A percentile compares a stretch with the other conserved stretches of the same genome.
phyloP scores from a whole-genome alignment of 2,329 filamentous ascomycete genomes.

The Colletotrichum spaethianum region DNA sequence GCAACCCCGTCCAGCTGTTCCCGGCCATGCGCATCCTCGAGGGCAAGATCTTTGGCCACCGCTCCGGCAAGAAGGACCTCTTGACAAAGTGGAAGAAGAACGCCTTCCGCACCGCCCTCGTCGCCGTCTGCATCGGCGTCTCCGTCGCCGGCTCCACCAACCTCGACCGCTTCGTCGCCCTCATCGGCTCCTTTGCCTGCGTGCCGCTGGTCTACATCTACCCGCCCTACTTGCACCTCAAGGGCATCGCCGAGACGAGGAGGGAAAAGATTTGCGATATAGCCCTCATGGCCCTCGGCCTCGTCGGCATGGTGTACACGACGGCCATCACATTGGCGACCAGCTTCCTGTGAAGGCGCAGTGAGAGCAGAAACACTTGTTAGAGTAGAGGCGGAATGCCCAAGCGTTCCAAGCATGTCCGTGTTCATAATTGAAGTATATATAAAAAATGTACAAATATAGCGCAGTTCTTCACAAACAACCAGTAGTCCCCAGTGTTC shows the following conservation, averaged over 20 bases:
- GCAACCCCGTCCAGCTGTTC: conserved; percentile 82
- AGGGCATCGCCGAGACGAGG: conserved; percentile 72
- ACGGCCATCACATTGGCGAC: conserved; percentile 71
- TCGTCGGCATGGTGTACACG: conserved; percentile 80
- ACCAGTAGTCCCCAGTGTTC: background rate
- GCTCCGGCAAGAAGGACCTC: conserved; percentile 75
- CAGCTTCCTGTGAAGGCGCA: conserved; percentile 52
- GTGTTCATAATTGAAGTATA: background rate
- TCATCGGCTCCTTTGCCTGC: conserved; percentile 98
- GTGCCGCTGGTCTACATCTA: conserved; percentile 95
- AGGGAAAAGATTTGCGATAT: conserved; percentile 72
- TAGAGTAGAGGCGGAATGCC: background rate
- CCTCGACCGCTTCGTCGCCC: conserved; percentile 92
- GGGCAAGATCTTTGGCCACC: conserved; percentile 75
- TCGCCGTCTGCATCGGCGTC: conserved; percentile 72
- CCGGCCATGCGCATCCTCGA: conserved; percentile 81
- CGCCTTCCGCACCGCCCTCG: conserved; percentile 69
- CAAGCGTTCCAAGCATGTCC: background rate
- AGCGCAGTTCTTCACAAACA: conserved; percentile 9
- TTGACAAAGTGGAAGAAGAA: conserved; percentile 86
- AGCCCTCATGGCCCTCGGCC: conserved; percentile 73
- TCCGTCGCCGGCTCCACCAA: conserved; percentile 76
- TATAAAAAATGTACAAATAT: conserved; percentile 1
- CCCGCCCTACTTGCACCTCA: conserved; percentile 79
- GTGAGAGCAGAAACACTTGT: background rate